Percentiles rank a stretch among this genome's conserved stretches.
These are phyloP conservation scores for Eleusine coracana DNA, from an alignment of 176 grass and related monocot genomes.

Conservation along the genomic window DNA sequence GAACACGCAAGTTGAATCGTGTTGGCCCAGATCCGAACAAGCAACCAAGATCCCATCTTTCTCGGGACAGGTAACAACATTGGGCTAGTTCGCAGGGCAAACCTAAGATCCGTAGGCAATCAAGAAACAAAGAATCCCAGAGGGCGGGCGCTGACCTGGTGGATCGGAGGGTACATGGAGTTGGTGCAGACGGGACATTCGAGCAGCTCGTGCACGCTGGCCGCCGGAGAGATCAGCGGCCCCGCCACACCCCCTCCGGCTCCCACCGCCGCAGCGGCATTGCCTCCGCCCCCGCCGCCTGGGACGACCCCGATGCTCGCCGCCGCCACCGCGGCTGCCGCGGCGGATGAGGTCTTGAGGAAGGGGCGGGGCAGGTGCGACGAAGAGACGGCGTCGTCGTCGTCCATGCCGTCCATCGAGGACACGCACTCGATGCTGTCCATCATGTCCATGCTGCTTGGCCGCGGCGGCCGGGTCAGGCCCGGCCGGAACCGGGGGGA, in stretches of 20 bases:
- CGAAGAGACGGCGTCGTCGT: background rate
- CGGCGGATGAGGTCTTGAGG: background rate
- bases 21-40: background rate
- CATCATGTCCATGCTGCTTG: background rate
- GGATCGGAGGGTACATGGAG: conserved; percentile 95
- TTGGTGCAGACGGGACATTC: conserved; percentile 99
- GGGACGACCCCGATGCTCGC: background rate
- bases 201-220: conserved; percentile 85
- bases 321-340: background rate
- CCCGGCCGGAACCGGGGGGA: too few species aligned
- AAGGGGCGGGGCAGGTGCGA: background rate
- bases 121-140: background rate
- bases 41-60: background rate
- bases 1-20: background rate
- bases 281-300: background rate
- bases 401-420: background rate
- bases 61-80: background rate
- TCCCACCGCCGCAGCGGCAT: background rate
- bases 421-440: background rate
- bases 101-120: background rate
- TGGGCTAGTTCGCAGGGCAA: background rate
- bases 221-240: conserved; percentile 43
- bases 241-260: background rate
- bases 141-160: conserved; percentile 42
- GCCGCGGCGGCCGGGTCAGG: background rate